A percentile compares a stretch with the other conserved stretches of the same genome.
phyloP scores from a whole-genome alignment of 2,329 filamentous ascomycete genomes.

The Didymella exigua region DNA sequence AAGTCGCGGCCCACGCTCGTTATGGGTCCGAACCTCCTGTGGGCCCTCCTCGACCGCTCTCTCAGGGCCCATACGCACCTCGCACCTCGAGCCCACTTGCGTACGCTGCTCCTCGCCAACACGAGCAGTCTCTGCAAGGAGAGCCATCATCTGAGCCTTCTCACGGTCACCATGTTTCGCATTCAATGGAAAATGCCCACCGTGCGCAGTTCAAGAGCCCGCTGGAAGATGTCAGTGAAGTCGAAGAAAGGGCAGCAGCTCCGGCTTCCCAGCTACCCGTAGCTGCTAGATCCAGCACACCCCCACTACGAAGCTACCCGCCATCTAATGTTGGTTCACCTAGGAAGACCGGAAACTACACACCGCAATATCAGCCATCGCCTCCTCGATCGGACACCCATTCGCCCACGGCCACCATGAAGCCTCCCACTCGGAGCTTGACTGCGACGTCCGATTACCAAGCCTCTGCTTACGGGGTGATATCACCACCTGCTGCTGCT shows the following conservation, averaged over 20 bases:
- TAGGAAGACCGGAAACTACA: constrained; percentile 45
- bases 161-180: constrained; percentile 33
- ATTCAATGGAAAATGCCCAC: constrained; percentile 35
- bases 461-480: constrained; percentile 59
- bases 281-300: constrained; percentile 39
- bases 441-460: constrained; percentile 54
- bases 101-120: constrained; percentile 48
- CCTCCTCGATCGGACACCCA: constrained; percentile 60
- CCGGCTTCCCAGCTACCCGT: constrained; percentile 27
- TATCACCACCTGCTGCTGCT: constrained; percentile 42
- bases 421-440: constrained; percentile 51
- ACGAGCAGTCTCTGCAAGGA: constrained; percentile 18
- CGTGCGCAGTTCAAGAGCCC: constrained; percentile 36
- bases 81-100: constrained; percentile 70
- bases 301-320: constrained; percentile 40
- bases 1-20: constrained; percentile 43
- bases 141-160: constrained; percentile 1
- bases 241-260: constrained; percentile 33
- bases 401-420: constrained; percentile 62
- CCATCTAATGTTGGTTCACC: constrained; percentile 50
- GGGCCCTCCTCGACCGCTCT: constrained; percentile 44
- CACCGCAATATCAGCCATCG: constrained; percentile 57
- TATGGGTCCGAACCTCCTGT: constrained; percentile 47
- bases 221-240: constrained; percentile 43
- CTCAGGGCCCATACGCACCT: constrained; percentile 62